phyloP scores from a whole-genome alignment of 495 filamentous ascomycete genomes.

The Penicillium odoratum region DNA sequence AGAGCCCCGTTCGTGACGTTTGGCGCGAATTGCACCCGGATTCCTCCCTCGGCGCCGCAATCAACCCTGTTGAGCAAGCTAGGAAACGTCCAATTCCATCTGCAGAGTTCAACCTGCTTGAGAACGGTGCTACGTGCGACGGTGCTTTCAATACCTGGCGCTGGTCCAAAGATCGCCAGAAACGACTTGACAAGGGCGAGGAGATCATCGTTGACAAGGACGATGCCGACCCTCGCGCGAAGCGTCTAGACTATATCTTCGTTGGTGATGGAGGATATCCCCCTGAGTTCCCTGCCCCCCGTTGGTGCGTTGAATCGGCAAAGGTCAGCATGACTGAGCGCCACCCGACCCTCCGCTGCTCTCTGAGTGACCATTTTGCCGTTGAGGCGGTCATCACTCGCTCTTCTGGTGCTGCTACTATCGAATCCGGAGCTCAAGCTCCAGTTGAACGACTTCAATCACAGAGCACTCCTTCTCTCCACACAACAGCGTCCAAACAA shows the following conservation, averaged over 20 bases:
- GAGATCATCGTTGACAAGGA: slow-evolving; percentile 56
- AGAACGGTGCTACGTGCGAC: slow-evolving; percentile 88
- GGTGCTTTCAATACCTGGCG: slow-evolving; percentile 88
- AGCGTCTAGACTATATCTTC: slow-evolving; percentile 96
- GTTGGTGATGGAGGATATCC: slow-evolving; percentile 49
- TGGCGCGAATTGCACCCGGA: slow-evolving; percentile 83
- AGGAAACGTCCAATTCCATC: slow-evolving; percentile 57
- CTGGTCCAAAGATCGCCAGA: slow-evolving; percentile 68
- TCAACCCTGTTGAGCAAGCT: slow-evolving; percentile 59
- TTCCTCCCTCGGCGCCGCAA: slow-evolving; percentile 69
- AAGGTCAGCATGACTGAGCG: slow-evolving; percentile 78
- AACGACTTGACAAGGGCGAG: slow-evolving; percentile 58
- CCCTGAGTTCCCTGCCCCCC: slow-evolving; percentile 30
- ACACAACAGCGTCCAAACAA: slow-evolving; percentile 19
- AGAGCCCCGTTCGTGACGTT: slow-evolving; percentile 75
- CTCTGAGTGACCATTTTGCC: slow-evolving; percentile 90
- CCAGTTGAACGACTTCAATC: background rate
- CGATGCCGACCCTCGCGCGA: slow-evolving; percentile 67
- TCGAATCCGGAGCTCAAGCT: background rate
- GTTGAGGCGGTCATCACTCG: slow-evolving; percentile 54
- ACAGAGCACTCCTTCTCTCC: slow-evolving; percentile 15
- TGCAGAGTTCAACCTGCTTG: slow-evolving; percentile 70
- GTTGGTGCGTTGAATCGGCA: slow-evolving; percentile 67
- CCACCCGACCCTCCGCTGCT: slow-evolving; percentile 79
- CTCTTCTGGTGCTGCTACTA: background rate